A percentile compares a stretch with the other conserved stretches of the same genome.
These are phyloP conservation scores for Cystobasidium ongulense DNA, from an alignment of 768 basidiomycete species.

Conservation along the genomic window DNA sequence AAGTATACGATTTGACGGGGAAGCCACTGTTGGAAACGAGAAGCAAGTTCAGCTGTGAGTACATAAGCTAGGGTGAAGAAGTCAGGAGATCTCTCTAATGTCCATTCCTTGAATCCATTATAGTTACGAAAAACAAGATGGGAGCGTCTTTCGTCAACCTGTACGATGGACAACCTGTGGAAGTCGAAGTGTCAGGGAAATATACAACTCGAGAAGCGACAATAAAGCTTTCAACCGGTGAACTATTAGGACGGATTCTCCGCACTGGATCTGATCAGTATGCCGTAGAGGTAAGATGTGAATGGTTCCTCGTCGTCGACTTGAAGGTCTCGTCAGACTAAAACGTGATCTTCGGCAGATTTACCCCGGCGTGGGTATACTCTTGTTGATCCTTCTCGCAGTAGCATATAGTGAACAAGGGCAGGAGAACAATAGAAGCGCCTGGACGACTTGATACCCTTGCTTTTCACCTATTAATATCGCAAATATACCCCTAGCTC, in stretches of 20 bases:
- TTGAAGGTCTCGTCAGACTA: too few species aligned
- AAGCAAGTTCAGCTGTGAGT: constrained; percentile 21
- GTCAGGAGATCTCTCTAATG: too few species aligned
- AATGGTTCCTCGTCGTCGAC: neutral
- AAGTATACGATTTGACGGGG: neutral
- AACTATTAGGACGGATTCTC: neutral
- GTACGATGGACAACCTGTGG: neutral
- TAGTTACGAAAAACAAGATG: constrained; percentile 7
- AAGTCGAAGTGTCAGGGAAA: neutral
- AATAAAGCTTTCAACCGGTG: neutral
- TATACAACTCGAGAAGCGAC: neutral
- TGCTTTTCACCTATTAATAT: neutral
- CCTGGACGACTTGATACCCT: neutral
- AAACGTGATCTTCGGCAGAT: neutral
- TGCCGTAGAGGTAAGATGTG: neutral
- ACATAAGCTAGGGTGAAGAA: neutral
- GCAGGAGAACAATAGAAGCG: neutral
- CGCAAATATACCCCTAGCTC: too few species aligned
- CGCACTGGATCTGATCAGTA: neutral
- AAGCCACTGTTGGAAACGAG: neutral
- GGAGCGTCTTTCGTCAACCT: neutral
- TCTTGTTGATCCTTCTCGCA: neutral
- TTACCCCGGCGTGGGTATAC: neutral
- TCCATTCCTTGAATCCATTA: neutral
- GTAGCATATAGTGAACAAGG: constrained; percentile 1